phyloP scores from a whole-genome alignment of 2,329 filamentous ascomycete genomes.

The Fusarium ambrosium region DNA sequence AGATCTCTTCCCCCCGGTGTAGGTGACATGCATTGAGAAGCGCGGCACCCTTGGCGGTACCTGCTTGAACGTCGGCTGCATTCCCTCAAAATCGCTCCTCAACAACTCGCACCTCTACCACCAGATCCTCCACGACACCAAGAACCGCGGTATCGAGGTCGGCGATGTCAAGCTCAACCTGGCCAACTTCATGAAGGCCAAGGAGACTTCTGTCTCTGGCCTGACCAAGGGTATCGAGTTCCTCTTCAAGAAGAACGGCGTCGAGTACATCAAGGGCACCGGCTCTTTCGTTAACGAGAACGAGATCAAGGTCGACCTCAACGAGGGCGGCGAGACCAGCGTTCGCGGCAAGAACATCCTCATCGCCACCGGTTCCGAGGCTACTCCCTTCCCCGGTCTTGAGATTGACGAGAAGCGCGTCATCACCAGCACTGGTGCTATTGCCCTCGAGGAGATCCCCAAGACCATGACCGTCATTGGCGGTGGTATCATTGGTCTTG shows the following conservation, averaged over 20 bases:
- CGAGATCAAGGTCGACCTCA: constrained; percentile 90
- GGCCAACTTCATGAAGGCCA: constrained; percentile 96
- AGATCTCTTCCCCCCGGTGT: constrained; percentile 9
- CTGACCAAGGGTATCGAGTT: constrained; percentile 98
- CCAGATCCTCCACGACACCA: constrained; percentile 95
- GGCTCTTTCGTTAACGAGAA: constrained; percentile 90
- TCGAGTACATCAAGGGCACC: constrained; percentile 96
- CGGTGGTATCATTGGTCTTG: constrained; percentile 97
- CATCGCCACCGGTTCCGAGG: constrained; percentile 95
- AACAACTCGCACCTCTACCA: constrained; percentile 99
- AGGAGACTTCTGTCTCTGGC: constrained; percentile 88
- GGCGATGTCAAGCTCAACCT: constrained; percentile 98
- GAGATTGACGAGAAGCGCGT: constrained; percentile 98
- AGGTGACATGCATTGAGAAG: constrained; percentile 99
- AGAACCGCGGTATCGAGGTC: constrained; percentile 97
- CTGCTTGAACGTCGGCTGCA: constrained; percentile 98
- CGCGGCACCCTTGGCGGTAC: constrained; percentile 94
- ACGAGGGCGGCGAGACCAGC: constrained; percentile 91
- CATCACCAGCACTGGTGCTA: constrained; percentile 94
- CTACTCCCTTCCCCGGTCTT: constrained; percentile 95
- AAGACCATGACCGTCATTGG: constrained; percentile 98
- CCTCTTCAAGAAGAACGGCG: constrained; percentile 98
- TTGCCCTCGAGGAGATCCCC: constrained; percentile 89
- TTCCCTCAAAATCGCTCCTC: constrained; percentile 98
- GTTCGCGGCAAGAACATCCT: constrained; percentile 96